Evolutionary conservation across 2,329 filamentous ascomycete genomes (phyloP), one percentile per base, ranked within the genome.

Genomic region (Talaromyces sp.): DNA sequence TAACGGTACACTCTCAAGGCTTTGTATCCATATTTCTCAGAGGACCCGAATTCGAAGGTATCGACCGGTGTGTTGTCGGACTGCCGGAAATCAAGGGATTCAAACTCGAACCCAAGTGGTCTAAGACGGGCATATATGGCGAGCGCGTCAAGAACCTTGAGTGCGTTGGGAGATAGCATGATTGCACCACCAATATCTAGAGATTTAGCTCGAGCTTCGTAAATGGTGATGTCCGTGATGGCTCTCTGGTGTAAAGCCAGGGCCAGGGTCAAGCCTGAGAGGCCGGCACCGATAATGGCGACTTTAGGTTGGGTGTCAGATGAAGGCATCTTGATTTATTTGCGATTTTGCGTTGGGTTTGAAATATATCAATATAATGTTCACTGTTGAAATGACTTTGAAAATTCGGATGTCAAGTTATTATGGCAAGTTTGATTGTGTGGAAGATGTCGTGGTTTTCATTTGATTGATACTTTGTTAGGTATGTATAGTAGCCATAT

Each of bases 131-230:
- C 26, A 19, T 58, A 56, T 1, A 57, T 50, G 27, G 65, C 68
- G 0, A 72, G 61, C 26, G 67, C 65, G 31, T 69, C 52, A 17
- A 72, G 62, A 10, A 73, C 60, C 26, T 67, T 65, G 14, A 70
- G 58, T 4, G 70, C 72, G 51, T 74, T 75, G 26, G 69, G 66
- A 17, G 61, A 62, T 21, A 74, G 71, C 12, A 66, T 67, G 54
- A 73, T 56, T 17, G 65, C 67, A 7, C 71, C 70, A 11, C 71
- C 71, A n/a, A 73, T 64, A 19, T 69, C 70, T 10, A 65, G 69
- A 29, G 69, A 66, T 32, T 69, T 63, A 8, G 64, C 5, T 11
- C 70, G 70, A 12, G 68, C 51, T 62, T 74, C 71, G 56, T 71
- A 68, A 32, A 73, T 46, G 27, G 65, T 65, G 58, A 64, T 63